These are phyloP conservation scores for Aspergillus sergii DNA, from an alignment of 2,329 filamentous ascomycete genomes.

Conservation along the genomic window DNA sequence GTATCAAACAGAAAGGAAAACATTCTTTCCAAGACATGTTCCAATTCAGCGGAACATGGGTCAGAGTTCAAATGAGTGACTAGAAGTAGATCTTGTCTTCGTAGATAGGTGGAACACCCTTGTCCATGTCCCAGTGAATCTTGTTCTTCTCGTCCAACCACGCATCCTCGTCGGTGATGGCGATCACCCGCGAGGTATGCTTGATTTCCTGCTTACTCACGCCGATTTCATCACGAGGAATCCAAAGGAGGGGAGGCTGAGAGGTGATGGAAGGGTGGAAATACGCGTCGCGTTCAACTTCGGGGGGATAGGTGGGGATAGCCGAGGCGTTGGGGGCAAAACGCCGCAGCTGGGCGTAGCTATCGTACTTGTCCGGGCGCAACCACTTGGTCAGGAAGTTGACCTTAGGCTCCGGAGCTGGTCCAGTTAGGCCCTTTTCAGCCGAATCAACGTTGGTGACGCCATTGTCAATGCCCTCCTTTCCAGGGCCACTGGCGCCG, in stretches of 20 bases:
- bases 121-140: conserved; percentile 60
- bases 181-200: conserved; percentile 70
- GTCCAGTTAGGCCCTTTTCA: conserved; percentile 38
- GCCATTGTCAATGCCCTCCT: conserved; percentile 23
- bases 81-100: conserved; percentile 59
- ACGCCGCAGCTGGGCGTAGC: conserved; percentile 70
- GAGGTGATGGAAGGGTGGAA: conserved; percentile 70
- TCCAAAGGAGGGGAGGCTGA: conserved; percentile 74
- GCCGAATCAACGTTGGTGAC: conserved; percentile 36
- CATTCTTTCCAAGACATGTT: background rate
- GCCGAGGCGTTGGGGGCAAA: conserved; percentile 64
- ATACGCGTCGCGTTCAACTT: conserved; percentile 69
- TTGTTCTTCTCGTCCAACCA: conserved; percentile 71
- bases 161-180: conserved; percentile 79
- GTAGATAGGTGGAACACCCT: conserved; percentile 61
- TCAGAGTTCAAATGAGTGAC: conserved; percentile 2
- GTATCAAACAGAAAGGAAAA: conserved; percentile 1
- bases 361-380: conserved; percentile 74
- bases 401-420: conserved; percentile 32
- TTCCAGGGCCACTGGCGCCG: conserved; percentile 12
- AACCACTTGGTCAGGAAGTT: conserved; percentile 60
- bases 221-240: conserved; percentile 73
- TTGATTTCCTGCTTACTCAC: conserved; percentile 76
- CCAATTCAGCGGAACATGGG: background rate
- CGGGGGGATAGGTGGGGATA: conserved; percentile 62